These are phyloP conservation scores for Starmera caribaea DNA, from an alignment of 805 yeast genomes.

Conservation along the genomic window DNA sequence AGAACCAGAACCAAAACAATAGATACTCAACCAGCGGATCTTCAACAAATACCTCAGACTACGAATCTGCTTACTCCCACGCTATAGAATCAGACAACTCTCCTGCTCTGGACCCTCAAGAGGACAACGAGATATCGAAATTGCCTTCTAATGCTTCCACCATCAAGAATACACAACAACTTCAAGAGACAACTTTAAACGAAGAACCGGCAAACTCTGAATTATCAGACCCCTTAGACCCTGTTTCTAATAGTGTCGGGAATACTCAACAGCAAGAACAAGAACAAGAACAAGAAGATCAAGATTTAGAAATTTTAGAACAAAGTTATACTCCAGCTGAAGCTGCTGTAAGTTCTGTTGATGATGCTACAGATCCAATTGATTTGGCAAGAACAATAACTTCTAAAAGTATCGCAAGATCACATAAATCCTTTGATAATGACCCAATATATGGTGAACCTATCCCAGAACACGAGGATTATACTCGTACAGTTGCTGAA, in stretches of 20 bases:
- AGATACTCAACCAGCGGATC: no score
- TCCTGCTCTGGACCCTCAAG: background rate
- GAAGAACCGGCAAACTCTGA: no score
- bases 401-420: background rate
- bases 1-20: no score
- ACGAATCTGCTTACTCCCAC: background rate
- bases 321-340: background rate
- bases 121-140: background rate
- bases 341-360: conserved; percentile 2
- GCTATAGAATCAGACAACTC: background rate
- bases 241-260: background rate
- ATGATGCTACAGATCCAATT: conserved; percentile 2
- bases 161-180: background rate
- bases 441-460: conserved; percentile 12
- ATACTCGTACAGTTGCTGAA: conserved; percentile 7
- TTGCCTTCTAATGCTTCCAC: background rate
- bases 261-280: background rate
- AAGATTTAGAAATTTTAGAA: no score
- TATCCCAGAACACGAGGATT: conserved; percentile 3
- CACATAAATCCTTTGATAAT: conserved; percentile 11
- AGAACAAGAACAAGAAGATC: background rate
- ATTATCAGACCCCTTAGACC: background rate
- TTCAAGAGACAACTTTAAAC: background rate
- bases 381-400: background rate
- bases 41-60: no score